Evolutionary conservation across 2,329 filamentous ascomycete species (phyloP).

Genomic region (Hypocreales sp.): DNA sequence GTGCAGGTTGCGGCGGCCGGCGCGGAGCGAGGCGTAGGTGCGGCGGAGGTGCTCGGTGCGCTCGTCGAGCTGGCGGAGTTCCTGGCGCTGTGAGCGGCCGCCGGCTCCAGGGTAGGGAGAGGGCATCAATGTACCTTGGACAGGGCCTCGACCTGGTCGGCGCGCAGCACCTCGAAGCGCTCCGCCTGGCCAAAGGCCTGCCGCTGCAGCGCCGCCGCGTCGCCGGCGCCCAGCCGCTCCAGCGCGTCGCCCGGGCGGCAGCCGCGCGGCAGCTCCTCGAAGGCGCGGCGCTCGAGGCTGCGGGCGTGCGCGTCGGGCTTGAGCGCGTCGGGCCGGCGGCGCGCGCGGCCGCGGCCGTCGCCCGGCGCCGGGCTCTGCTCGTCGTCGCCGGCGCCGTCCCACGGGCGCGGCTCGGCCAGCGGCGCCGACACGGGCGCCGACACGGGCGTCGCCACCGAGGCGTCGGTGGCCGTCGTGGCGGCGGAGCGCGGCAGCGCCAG

Average conservation of each 20-base stretch:
- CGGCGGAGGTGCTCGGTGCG: conserved; percentile 64
- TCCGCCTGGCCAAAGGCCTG: conserved; percentile 48
- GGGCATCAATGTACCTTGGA: conserved; percentile 36
- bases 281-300: conserved; percentile 40
- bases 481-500: conserved; percentile 28
- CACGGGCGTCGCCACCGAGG: conserved; percentile 22
- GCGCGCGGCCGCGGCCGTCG: no score
- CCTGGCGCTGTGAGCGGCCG: conserved; percentile 35
- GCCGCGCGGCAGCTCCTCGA: conserved; percentile 45
- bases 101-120: no score
- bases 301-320: no score
- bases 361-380: conserved; percentile 11
- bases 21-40: conserved; percentile 59
- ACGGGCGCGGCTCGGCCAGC: conserved; percentile 26
- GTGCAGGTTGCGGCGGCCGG: conserved; percentile 64
- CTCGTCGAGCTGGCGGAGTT: conserved; percentile 62
- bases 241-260: conserved; percentile 36
- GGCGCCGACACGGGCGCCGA: conserved; percentile 36
- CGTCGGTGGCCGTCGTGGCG: no score
- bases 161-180: conserved; percentile 47
- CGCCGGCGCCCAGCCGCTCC: conserved; percentile 27
- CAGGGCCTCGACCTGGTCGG: conserved; percentile 47
- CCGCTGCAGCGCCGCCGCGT: conserved; percentile 35
- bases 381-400: conserved; percentile 16
- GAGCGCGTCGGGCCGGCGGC: conserved; percentile 23